Evolutionary conservation across 805 yeast species (phyloP), one percentile per base, ranked within the genome.

Genomic region (Pichia kluyveri): DNA sequence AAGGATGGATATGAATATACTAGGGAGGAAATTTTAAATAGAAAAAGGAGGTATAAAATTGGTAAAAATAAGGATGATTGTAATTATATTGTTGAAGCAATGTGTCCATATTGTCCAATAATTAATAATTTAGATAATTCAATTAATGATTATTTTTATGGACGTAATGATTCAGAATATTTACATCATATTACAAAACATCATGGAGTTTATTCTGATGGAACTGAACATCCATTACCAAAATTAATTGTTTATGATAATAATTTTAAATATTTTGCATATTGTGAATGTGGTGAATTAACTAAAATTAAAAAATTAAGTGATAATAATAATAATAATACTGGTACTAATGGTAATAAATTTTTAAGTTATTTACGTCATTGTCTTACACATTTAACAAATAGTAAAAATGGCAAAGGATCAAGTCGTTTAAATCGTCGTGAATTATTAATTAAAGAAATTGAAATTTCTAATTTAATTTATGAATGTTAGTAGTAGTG

Each of bases 151-250:
- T 49, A 54, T 8, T 63, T 63, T 38, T 55, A 52, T 40, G 66
- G 61, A 41, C 51, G 63, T 48, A 60, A 56, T 42, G 59, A 59
- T 34, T 61, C 66, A 7, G 57, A 56, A 38, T 63, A 63, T 45
- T 51, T 63, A 19, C 68, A 63, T 37, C 68, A 63, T 48, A 59
- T 63, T 27, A 62, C 66, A 5, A 63, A 62, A 43, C 60, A 60
- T 26, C 68, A 63, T 44, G 66, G 66, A 8, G 59, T 62, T 17
- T 60, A 56, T 46, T 59, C 66, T 3, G 59, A 57, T 38, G 67
- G 67, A 11, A 47, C 49, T 42, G 56, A 52, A 38, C 56, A 60
- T 51, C 58, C 60, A 4, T 45, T 51, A 14, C 67, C 68, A 5
- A 23, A 30, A 8, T 43, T 46, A 5, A 49, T 57, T 18, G 61